Percentiles rank a stretch among this genome's conserved stretches.
Conservation (phyloP, 257 asterid species). For the Parsonsia alboflavescens region DNA sequence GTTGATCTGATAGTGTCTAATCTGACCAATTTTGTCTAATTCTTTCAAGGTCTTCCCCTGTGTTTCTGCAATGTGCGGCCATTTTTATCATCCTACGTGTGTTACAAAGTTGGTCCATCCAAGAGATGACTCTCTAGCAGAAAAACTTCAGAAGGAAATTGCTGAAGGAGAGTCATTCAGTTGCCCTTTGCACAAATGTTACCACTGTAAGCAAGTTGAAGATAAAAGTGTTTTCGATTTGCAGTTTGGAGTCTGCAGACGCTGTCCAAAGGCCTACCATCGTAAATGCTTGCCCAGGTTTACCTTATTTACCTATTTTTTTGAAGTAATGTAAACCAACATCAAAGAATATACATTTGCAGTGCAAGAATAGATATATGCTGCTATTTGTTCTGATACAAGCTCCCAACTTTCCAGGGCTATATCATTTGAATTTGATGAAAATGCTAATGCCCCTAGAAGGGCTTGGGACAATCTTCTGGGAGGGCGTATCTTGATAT, state of each 20-base stretch:
- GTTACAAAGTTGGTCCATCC: slow-evolving; percentile 45
- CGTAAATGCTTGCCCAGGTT: slow-evolving; percentile 78
- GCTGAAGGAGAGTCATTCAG: slow-evolving; percentile 58
- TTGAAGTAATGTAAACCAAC: slow-evolving; percentile 11
- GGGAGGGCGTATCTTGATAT: slow-evolving; percentile 51
- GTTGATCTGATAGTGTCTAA: neutral
- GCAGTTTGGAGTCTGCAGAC: slow-evolving; percentile 71
- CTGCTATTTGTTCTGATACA: neutral
- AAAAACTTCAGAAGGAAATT: slow-evolving; percentile 35
- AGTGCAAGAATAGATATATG: neutral
- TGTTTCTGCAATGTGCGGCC: slow-evolving; percentile 76
- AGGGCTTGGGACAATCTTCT: slow-evolving; percentile 72
- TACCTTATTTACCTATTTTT: slow-evolving; percentile 12
- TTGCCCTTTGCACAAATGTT: slow-evolving; percentile 71
- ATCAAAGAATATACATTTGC: neutral
- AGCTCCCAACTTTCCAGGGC: slow-evolving; percentile 29
- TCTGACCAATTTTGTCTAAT: slow-evolving; percentile 6
- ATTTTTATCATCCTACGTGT: slow-evolving; percentile 67
- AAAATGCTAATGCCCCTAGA: slow-evolving; percentile 27
- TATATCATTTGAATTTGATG: slow-evolving; percentile 33
- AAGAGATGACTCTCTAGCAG: slow-evolving; percentile 35
- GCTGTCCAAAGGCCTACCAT: slow-evolving; percentile 73
- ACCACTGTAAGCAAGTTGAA: slow-evolving; percentile 50
- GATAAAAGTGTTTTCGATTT: slow-evolving; percentile 38
- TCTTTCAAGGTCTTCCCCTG: slow-evolving; percentile 60